These are phyloP conservation scores for Penicillium sp. DNA, from an alignment of 2,329 filamentous ascomycete species.

Conservation along the genomic window DNA sequence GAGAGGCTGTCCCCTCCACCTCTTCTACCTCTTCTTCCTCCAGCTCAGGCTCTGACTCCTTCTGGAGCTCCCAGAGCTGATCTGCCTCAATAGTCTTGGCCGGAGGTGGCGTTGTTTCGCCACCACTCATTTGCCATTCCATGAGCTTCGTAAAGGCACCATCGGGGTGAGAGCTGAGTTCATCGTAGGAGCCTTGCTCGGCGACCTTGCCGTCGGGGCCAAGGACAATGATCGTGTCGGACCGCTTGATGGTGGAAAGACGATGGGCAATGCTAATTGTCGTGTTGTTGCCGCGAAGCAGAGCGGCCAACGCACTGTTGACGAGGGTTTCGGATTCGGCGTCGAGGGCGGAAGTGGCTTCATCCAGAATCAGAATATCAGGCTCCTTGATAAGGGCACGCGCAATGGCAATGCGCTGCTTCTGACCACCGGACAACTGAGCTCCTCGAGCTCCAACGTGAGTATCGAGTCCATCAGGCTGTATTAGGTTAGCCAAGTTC, in stretches of 20 bases:
- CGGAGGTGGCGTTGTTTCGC: slow-evolving; percentile 52
- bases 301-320: slow-evolving; percentile 78
- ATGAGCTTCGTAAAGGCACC: slow-evolving; percentile 94
- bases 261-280: slow-evolving; percentile 98
- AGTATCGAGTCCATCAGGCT: slow-evolving; percentile 91
- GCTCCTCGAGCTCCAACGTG: slow-evolving; percentile 89
- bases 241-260: slow-evolving; percentile 92
- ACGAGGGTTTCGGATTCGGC: slow-evolving; percentile 96
- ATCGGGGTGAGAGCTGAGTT: slow-evolving; percentile 68
- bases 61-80: slow-evolving; percentile 52
- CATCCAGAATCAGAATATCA: slow-evolving; percentile 94
- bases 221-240: slow-evolving; percentile 90
- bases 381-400: slow-evolving; percentile 92
- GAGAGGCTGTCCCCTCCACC: slow-evolving; percentile 15
- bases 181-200: slow-evolving; percentile 80
- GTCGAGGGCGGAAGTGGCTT: slow-evolving; percentile 92
- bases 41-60: slow-evolving; percentile 38
- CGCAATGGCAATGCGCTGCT: slow-evolving; percentile 96
- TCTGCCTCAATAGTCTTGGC: slow-evolving; percentile 45
- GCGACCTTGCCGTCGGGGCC: slow-evolving; percentile 83
- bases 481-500: slow-evolving; percentile 14
- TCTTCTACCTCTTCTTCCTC: slow-evolving; percentile 34
- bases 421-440: slow-evolving; percentile 92
- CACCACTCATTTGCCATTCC: slow-evolving; percentile 97
- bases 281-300: slow-evolving; percentile 85